These are phyloP conservation scores for Mimosa bimucronata DNA, from an alignment of 306 rosid species.

Conservation along the genomic window DNA sequence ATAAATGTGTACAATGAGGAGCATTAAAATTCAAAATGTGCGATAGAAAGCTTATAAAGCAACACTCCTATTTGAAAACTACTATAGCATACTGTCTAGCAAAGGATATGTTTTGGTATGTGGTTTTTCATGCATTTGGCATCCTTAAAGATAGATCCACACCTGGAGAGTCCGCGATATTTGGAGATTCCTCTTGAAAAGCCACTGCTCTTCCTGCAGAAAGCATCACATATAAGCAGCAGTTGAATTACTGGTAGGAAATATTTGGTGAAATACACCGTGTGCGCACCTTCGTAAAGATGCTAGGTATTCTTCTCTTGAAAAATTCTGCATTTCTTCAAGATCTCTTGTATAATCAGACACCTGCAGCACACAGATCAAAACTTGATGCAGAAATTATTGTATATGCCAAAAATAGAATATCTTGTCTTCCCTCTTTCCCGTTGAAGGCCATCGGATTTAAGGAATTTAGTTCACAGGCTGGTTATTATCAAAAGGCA, in stretches of 20 bases:
- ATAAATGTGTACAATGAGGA: background rate
- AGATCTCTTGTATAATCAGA: conserved; percentile 97
- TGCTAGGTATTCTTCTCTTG: conserved; percentile 98
- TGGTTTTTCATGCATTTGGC: conserved; percentile 5
- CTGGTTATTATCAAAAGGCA: conserved; percentile 25
- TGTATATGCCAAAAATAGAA: background rate
- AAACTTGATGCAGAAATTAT: conserved; percentile 33
- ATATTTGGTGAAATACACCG: background rate
- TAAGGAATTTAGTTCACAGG: conserved; percentile 5
- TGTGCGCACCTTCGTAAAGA: conserved; percentile 80
- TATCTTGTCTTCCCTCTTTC: conserved; percentile 1
- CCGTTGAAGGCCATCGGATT: conserved; percentile 7
- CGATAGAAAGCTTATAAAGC: conserved; percentile 3
- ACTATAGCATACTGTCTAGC: conserved; percentile 9
- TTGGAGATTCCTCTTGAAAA: conserved; percentile 95
- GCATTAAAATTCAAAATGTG: background rate
- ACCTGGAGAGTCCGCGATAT: conserved; percentile 95
- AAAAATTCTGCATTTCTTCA: conserved; percentile 93
- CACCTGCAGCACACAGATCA: conserved; percentile 63
- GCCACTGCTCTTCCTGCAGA: conserved; percentile 98
- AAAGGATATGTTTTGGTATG: background rate
- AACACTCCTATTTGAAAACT: background rate
- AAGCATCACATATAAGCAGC: conserved; percentile 43
- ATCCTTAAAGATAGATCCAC: conserved; percentile 34
- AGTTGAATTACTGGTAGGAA: conserved; percentile 19